These are phyloP conservation scores for Verruconis gallopava DNA, from an alignment of 2,329 filamentous ascomycete species.

Conservation along the genomic window DNA sequence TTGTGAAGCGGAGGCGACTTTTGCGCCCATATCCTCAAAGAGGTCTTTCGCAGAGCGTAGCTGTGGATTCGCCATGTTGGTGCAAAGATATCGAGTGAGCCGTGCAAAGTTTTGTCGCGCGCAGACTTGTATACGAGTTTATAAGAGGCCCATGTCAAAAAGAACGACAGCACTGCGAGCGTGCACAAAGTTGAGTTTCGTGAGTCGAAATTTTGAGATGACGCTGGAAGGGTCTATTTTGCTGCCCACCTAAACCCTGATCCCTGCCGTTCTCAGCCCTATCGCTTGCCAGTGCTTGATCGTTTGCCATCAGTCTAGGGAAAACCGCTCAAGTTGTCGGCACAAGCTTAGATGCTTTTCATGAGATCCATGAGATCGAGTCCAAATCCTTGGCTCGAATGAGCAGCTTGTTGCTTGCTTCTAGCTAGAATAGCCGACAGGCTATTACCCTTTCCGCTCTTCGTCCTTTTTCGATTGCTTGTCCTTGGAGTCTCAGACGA, in stretches of 20 bases:
- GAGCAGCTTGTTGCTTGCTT: slow-evolving; percentile 26
- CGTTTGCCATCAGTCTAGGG: too few species aligned
- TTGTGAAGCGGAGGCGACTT: slow-evolving; percentile 27
- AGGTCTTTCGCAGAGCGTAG: slow-evolving; percentile 28
- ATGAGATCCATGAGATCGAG: slow-evolving; percentile 43
- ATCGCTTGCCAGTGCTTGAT: too few species aligned
- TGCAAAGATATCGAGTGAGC: too few species aligned
- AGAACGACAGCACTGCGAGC: too few species aligned
- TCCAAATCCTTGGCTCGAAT: slow-evolving; percentile 21
- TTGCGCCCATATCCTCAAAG: slow-evolving; percentile 39
- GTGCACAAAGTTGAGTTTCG: too few species aligned
- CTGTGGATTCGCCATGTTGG: slow-evolving; percentile 22
- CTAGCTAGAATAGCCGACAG: slow-evolving; percentile 41
- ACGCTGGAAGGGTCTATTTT: neutral
- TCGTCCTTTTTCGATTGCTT: slow-evolving; percentile 42
- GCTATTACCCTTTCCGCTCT: slow-evolving; percentile 40
- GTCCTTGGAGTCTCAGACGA: slow-evolving; percentile 27
- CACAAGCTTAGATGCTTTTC: too few species aligned
- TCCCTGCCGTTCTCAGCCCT: too few species aligned
- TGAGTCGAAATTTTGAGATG: neutral
- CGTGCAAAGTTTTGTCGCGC: too few species aligned
- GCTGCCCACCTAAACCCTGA: too few species aligned
- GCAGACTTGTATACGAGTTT: too few species aligned
- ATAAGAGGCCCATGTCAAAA: too few species aligned
- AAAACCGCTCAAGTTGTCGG: too few species aligned